These are phyloP conservation scores for Cryptosporidium ubiquitum DNA, from an alignment of 169 alveolate species.

Conservation along the genomic window DNA sequence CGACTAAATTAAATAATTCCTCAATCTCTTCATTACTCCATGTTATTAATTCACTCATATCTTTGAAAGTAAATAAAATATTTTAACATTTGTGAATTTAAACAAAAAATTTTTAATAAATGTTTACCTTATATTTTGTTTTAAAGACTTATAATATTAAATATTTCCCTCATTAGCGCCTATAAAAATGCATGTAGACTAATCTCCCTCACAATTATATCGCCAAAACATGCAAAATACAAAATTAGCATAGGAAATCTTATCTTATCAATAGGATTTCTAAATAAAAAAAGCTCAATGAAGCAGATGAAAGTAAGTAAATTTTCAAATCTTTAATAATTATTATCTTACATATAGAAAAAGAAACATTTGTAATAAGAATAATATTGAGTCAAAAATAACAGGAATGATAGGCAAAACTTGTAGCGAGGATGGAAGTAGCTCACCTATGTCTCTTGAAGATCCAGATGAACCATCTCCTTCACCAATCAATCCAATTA, in stretches of 20 bases:
- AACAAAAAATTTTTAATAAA: too few relatives aligned
- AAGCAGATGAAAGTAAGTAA: background rate
- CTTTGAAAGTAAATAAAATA: background rate
- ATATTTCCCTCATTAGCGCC: slow-evolving; percentile 21
- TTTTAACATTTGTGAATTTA: background rate
- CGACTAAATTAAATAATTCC: slow-evolving; percentile 1
- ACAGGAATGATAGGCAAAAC: background rate
- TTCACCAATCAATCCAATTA: slow-evolving; percentile 71
- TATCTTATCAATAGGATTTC: background rate
- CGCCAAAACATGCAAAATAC: background rate
- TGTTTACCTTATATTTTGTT: too few relatives aligned
- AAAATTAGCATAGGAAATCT: background rate
- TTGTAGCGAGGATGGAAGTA: background rate
- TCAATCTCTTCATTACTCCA: slow-evolving; percentile 38
- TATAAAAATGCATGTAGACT: background rate
- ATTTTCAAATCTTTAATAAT: background rate
- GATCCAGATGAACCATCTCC: slow-evolving; percentile 75
- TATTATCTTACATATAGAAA: background rate
- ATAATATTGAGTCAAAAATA: background rate
- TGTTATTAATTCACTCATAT: background rate
- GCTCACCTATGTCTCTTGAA: slow-evolving; percentile 60
- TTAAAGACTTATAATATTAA: background rate
- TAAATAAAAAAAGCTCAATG: background rate
- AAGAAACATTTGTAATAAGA: background rate
- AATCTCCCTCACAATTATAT: background rate